Percentiles rank a stretch among this genome's conserved stretches.
These are phyloP conservation scores for Myxozyma neotropica DNA, from an alignment of 805 yeast genomes.

Conservation along the genomic window DNA sequence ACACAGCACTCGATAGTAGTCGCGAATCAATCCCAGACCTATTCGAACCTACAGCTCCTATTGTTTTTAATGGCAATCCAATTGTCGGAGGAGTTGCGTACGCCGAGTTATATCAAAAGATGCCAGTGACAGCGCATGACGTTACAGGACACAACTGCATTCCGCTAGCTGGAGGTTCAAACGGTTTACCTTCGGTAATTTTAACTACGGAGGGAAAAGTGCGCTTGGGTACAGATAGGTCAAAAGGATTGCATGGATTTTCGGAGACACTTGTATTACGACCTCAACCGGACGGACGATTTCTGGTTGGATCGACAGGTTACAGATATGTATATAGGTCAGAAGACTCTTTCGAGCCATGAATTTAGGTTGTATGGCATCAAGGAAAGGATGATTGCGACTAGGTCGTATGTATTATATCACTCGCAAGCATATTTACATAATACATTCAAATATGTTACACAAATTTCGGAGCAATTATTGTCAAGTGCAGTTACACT, in stretches of 20 bases:
- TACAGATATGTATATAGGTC: conserved; percentile 43
- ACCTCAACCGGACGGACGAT: conserved; percentile 35
- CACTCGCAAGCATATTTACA: background rate
- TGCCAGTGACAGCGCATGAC: conserved; percentile 46
- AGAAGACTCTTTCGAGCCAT: conserved; percentile 30
- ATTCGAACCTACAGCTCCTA: conserved; percentile 41
- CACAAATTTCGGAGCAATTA: background rate
- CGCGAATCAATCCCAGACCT: conserved; percentile 37
- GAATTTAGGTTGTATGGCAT: background rate
- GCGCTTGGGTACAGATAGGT: conserved; percentile 41
- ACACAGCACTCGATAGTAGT: conserved; percentile 42
- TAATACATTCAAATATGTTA: background rate
- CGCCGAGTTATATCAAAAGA: conserved; percentile 40
- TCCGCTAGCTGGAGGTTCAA: conserved; percentile 38
- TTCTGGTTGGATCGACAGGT: conserved; percentile 38
- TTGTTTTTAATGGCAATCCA: conserved; percentile 50
- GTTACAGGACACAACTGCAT: conserved; percentile 44
- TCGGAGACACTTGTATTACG: conserved; percentile 34
- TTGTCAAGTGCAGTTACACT: background rate
- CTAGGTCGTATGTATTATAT: background rate
- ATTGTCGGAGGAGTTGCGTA: conserved; percentile 45
- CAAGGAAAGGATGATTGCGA: background rate
- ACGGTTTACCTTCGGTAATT: conserved; percentile 37
- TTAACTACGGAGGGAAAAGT: conserved; percentile 44
- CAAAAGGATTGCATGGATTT: conserved; percentile 41